phyloP scores from a whole-genome alignment of 2,329 filamentous ascomycete species.

The Aspergillus costaricaensis region DNA sequence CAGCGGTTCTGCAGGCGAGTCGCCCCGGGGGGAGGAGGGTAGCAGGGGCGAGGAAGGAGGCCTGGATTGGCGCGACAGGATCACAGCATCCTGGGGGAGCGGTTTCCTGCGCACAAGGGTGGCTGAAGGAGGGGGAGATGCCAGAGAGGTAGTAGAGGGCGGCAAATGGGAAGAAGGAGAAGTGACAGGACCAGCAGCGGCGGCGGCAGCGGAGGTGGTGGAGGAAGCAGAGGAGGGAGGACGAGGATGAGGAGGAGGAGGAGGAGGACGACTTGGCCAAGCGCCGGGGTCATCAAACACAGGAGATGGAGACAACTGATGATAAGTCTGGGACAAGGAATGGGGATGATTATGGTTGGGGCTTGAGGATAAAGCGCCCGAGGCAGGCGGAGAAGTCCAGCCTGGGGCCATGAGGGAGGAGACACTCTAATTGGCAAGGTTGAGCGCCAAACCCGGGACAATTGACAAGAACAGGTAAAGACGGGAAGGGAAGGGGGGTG shows the following conservation, averaged over 20 bases:
- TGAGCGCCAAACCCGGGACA: not conserved
- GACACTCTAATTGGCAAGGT: slow-evolving; percentile 13
- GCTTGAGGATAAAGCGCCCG: slow-evolving; percentile 17
- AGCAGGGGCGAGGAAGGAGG: slow-evolving; percentile 25
- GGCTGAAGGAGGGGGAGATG: slow-evolving; percentile 39
- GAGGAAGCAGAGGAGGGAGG: slow-evolving; percentile 11
- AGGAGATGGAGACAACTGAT: slow-evolving; percentile 11
- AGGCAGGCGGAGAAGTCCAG: slow-evolving; percentile 25
- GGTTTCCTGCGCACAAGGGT: slow-evolving; percentile 57
- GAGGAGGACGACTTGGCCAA: slow-evolving; percentile 20
- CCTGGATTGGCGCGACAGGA: slow-evolving; percentile 19
- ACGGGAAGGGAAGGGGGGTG: slow-evolving; percentile 12
- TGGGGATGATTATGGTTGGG: slow-evolving; percentile 1
- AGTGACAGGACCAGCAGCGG: slow-evolving; percentile 1
- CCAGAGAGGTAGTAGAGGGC: slow-evolving; percentile 9
- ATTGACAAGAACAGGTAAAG: slow-evolving; percentile 16
- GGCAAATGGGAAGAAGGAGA: slow-evolving; percentile 15
- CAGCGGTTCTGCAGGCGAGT: slow-evolving; percentile 21
- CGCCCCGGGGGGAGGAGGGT: slow-evolving; percentile 26
- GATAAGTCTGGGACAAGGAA: slow-evolving; percentile 10
- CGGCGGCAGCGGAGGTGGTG: slow-evolving; percentile 9
- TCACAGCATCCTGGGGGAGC: slow-evolving; percentile 52
- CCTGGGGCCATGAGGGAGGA: slow-evolving; percentile 21
- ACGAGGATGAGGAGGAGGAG: slow-evolving; percentile 4
- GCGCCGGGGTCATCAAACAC: slow-evolving; percentile 16